Conservation (phyloP, 805 yeast genomes). For the Suhomyces tanzawaensis region DNA sequence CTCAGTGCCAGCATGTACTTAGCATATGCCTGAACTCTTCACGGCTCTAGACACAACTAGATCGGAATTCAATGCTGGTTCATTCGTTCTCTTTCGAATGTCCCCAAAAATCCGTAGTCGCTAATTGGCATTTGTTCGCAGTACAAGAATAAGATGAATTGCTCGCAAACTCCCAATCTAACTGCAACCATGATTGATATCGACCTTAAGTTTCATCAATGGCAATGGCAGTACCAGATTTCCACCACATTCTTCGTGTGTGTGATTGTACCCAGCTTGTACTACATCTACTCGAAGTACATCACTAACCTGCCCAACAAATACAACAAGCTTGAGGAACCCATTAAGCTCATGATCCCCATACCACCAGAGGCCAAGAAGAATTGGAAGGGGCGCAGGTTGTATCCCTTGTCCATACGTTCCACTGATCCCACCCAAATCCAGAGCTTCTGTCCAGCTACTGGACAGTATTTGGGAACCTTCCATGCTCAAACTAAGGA, state of each 20-base stretch:
- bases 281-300: constrained; percentile 35
- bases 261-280: constrained; percentile 36
- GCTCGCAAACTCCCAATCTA: constrained; percentile 1
- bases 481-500: constrained; percentile 59
- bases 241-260: constrained; percentile 42
- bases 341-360: constrained; percentile 49
- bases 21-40: too few species aligned
- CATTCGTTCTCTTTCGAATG: background rate
- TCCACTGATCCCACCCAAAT: constrained; percentile 64
- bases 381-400: constrained; percentile 88
- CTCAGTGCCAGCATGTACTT: too few species aligned
- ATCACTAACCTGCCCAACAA: constrained; percentile 37
- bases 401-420: constrained; percentile 59
- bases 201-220: constrained; percentile 37
- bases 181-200: constrained; percentile 38
- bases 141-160: too few species aligned
- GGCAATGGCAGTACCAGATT: constrained; percentile 46
- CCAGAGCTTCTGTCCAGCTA: constrained; percentile 93
- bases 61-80: too few species aligned
- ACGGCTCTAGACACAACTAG: too few species aligned
- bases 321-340: constrained; percentile 43
- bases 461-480: constrained; percentile 83
- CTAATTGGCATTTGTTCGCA: background rate
- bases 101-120: background rate
- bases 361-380: constrained; percentile 78